Conservation (phyloP, 352 stramenopile species). For the Globisporangium carolinianum region DNA sequence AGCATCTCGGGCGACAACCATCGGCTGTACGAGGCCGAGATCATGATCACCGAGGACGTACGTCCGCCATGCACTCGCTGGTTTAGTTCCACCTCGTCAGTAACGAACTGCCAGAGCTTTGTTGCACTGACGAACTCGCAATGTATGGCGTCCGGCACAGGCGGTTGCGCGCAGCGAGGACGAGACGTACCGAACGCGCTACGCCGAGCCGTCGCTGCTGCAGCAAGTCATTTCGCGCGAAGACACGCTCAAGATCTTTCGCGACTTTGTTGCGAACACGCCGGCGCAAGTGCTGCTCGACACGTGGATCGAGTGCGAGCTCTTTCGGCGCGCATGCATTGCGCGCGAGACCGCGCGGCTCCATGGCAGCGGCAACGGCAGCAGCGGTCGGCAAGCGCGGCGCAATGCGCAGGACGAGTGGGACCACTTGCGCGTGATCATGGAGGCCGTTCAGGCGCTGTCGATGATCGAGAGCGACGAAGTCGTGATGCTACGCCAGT, state of each 20-base stretch:
- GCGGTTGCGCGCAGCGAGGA: constrained; percentile 55
- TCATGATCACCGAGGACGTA: constrained; percentile 83
- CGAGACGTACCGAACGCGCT: constrained; percentile 30
- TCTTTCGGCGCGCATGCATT: constrained; percentile 66
- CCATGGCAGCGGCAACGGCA: background rate
- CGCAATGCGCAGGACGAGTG: constrained; percentile 63
- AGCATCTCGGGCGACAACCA: constrained; percentile 75
- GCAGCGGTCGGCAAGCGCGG: constrained; percentile 15
- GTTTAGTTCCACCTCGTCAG: background rate
- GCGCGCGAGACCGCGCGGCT: constrained; percentile 42
- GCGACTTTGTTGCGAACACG: constrained; percentile 66
- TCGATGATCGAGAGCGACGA: constrained; percentile 54
- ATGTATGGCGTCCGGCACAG: constrained; percentile 11
- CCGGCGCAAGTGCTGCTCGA: constrained; percentile 60
- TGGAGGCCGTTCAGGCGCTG: constrained; percentile 43
- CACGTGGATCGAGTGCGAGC: constrained; percentile 81
- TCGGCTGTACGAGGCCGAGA: constrained; percentile 70
- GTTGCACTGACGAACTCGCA: too few species aligned
- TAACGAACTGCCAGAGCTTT: too few species aligned
- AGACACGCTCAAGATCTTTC: constrained; percentile 75
- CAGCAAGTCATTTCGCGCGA: constrained; percentile 64
- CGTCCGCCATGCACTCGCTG: constrained; percentile 4
- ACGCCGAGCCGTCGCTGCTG: constrained; percentile 51
- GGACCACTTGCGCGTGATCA: constrained; percentile 69
- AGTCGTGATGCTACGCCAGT: constrained; percentile 44